A percentile compares a stretch with the other conserved stretches of the same genome.
Evolutionary conservation across 306 rosid genomes (phyloP).

Genomic region (Carpinus fangiana): DNA sequence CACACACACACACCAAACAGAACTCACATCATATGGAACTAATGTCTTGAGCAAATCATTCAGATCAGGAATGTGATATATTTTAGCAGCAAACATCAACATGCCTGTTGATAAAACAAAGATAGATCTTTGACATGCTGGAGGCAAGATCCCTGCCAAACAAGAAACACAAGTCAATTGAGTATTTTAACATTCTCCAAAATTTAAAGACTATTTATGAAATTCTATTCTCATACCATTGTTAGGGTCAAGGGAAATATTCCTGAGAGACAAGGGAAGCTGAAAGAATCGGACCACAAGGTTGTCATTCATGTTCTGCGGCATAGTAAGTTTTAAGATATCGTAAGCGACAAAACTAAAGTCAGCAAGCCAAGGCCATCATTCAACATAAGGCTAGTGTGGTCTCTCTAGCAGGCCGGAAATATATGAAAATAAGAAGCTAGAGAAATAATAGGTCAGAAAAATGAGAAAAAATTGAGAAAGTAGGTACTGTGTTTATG

Average conservation of each 20-base stretch:
- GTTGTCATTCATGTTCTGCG: conserved; percentile 74
- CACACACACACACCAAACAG: not conserved
- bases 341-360: conserved; percentile 7
- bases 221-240: conserved; percentile 49
- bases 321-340: conserved; percentile 21
- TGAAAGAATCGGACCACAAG: conserved; percentile 72
- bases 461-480: not conserved
- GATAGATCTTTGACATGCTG: conserved; percentile 70
- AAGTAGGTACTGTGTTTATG: not conserved
- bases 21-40: conserved; percentile 68
- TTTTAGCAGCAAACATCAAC: conserved; percentile 76
- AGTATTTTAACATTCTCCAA: conserved; percentile 3
- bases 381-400: not conserved
- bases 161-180: conserved; percentile 23
- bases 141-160: conserved; percentile 61
- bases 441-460: not conserved
- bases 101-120: conserved; percentile 70
- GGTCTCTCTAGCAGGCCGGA: not conserved
- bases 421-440: not conserved
- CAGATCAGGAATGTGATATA: conserved; percentile 74
- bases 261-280: conserved; percentile 83
- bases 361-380: not conserved
- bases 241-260: conserved; percentile 57
- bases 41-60: conserved; percentile 61
- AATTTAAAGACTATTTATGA: not conserved